Conservation (phyloP, 2,329 filamentous ascomycete genomes). For the Alternaria rosae region DNA sequence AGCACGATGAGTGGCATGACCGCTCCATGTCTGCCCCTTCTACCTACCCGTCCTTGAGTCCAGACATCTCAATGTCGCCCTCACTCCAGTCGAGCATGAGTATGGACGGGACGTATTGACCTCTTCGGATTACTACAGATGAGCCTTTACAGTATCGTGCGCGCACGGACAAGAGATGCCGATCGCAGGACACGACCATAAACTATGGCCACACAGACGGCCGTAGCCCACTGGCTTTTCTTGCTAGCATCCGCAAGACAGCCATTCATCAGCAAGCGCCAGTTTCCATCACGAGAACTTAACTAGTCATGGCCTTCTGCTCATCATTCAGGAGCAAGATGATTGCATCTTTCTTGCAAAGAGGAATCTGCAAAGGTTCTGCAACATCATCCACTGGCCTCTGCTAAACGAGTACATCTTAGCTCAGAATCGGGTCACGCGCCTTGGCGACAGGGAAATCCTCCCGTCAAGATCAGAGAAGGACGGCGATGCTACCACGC, state of each 20-base stretch:
- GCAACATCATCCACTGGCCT: too few species aligned
- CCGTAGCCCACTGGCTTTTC: too few species aligned
- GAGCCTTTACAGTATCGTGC: background rate
- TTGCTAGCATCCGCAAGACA: background rate
- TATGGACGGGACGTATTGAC: slow-evolving; percentile 18
- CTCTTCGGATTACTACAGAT: background rate
- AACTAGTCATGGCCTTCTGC: background rate
- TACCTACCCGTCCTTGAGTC: slow-evolving; percentile 15
- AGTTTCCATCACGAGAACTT: background rate
- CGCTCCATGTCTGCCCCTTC: slow-evolving; percentile 29
- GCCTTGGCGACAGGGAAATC: background rate
- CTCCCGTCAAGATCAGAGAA: background rate
- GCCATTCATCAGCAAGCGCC: background rate
- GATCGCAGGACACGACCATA: background rate
- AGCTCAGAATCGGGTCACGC: background rate
- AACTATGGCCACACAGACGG: background rate
- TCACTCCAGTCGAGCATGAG: slow-evolving; percentile 24
- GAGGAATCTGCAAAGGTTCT: too few species aligned
- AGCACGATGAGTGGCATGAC: slow-evolving; percentile 36
- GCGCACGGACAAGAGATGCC: background rate
- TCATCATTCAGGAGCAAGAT: background rate
- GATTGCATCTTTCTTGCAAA: background rate
- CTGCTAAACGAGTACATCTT: background rate
- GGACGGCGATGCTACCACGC: too few species aligned
- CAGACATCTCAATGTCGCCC: slow-evolving; percentile 17